Conservation (phyloP, 2,329 filamentous ascomycete genomes). For the Didymella pomorum region DNA sequence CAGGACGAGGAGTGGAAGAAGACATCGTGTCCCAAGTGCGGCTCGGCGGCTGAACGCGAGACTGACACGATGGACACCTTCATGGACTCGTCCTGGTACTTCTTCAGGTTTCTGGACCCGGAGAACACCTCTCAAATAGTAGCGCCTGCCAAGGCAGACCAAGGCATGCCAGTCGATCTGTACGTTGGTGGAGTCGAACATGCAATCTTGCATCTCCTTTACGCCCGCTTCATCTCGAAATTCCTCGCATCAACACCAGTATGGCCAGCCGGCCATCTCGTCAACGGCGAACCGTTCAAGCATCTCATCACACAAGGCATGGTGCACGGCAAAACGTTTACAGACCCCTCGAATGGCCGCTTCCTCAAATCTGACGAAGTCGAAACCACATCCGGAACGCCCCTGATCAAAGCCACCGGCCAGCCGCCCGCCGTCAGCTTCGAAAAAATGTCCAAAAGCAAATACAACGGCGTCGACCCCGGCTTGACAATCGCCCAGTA, state of each 20-base stretch:
- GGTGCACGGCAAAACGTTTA: conserved; percentile 88
- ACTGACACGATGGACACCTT: conserved; percentile 98
- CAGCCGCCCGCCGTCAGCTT: conserved; percentile 69
- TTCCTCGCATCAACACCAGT: conserved; percentile 70
- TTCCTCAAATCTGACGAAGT: conserved; percentile 82
- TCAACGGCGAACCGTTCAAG: conserved; percentile 76
- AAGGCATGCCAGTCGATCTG: conserved; percentile 77
- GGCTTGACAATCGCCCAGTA: conserved; percentile 74
- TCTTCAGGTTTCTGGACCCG: conserved; percentile 78
- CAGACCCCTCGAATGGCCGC: conserved; percentile 74
- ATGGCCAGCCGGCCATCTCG: conserved; percentile 47
- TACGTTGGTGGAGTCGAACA: conserved; percentile 92
- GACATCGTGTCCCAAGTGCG: conserved; percentile 77
- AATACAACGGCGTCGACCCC: conserved; percentile 90
- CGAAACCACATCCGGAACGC: conserved; percentile 70
- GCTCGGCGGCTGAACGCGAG: conserved; percentile 75
- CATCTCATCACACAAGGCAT: conserved; percentile 88
- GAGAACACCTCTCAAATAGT: conserved; percentile 70
- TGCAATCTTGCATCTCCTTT: conserved; percentile 87
- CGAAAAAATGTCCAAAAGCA: conserved; percentile 97
- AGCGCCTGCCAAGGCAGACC: conserved; percentile 64
- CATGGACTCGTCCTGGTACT: conserved; percentile 96
- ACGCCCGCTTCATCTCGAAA: conserved; percentile 90
- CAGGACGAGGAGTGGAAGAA: conserved; percentile 76
- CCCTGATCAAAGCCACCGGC: conserved; percentile 69